These are phyloP conservation scores for Eucalyptus brandiana DNA, from an alignment of 345 rosid genomes.

Conservation along the genomic window DNA sequence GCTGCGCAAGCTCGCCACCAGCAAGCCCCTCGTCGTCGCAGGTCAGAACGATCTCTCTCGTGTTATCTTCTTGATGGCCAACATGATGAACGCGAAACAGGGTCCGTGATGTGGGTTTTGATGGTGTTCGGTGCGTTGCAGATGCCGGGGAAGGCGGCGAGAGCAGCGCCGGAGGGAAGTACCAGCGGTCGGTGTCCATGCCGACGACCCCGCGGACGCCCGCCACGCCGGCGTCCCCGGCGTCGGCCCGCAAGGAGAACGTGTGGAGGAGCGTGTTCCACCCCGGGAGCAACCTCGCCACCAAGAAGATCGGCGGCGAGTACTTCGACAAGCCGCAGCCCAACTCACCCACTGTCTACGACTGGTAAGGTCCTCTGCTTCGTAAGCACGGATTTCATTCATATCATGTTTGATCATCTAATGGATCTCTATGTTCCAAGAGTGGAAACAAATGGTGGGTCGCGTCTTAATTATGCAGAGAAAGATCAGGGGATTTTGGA, in stretches of 20 bases:
- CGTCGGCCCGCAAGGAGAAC: conserved; percentile 61
- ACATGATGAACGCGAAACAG: not conserved
- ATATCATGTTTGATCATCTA: not conserved
- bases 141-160: conserved; percentile 21
- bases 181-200: conserved; percentile 45
- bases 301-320: conserved; percentile 45
- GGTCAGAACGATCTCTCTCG: not conserved
- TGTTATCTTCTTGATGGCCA: not conserved
- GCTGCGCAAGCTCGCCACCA: conserved; percentile 56
- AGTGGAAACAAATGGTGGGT: not conserved
- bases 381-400: not conserved
- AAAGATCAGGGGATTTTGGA: not conserved
- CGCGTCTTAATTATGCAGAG: not conserved
- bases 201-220: conserved; percentile 49
- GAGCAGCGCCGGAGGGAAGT: conserved; percentile 18
- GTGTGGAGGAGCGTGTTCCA: conserved; percentile 98
- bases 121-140: not conserved
- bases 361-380: conserved; percentile 42
- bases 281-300: conserved; percentile 90
- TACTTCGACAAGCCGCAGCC: conserved; percentile 81
- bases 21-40: conserved; percentile 12
- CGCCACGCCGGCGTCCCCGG: conserved; percentile 37
- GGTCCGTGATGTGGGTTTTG: not conserved
- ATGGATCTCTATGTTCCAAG: not conserved
- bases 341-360: conserved; percentile 87